Percentiles rank a stretch among this genome's conserved stretches.
These are phyloP conservation scores for Hymenoscyphus fructigenus DNA, from an alignment of 2,329 filamentous ascomycete species.

Conservation along the genomic window DNA sequence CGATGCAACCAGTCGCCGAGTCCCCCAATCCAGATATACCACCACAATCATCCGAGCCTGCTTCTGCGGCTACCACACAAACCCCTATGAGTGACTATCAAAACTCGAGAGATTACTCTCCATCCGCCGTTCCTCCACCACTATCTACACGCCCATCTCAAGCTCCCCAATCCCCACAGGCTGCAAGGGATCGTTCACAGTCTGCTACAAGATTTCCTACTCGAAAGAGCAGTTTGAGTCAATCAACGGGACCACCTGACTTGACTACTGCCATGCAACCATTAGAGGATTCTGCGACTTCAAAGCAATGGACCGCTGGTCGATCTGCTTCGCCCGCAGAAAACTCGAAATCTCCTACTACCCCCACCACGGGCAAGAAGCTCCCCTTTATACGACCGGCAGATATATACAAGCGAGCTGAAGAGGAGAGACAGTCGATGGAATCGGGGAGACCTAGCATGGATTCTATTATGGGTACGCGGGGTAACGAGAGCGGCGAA, in stretches of 20 bases:
- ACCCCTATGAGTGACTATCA: conserved; percentile 37
- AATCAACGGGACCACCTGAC: conserved; percentile 39
- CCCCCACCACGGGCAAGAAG: conserved; percentile 46
- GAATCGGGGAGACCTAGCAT: conserved; percentile 58
- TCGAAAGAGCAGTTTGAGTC: conserved; percentile 61
- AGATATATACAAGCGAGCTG: conserved; percentile 73
- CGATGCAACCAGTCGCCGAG: conserved; percentile 21
- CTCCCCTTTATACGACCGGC: conserved; percentile 69
- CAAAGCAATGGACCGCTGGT: conserved; percentile 37
- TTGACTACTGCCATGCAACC: background rate
- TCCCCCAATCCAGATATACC: conserved; percentile 21
- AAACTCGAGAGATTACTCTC: conserved; percentile 49
- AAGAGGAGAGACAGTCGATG: conserved; percentile 61
- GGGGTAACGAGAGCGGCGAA: conserved; percentile 30
- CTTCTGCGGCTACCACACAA: conserved; percentile 28
- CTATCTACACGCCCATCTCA: conserved; percentile 45
- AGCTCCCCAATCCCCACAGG: conserved; percentile 40
- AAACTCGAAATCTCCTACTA: conserved; percentile 34
- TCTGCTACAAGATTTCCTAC: conserved; percentile 51
- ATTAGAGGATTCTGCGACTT: conserved; percentile 18
- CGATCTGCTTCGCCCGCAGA: conserved; percentile 41
- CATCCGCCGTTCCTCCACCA: conserved; percentile 51
- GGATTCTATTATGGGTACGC: conserved; percentile 46
- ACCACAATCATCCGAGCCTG: background rate
- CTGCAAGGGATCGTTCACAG: conserved; percentile 28